These are phyloP conservation scores for Nemania sp. DNA, from an alignment of 2,329 filamentous ascomycete genomes.

Conservation along the genomic window DNA sequence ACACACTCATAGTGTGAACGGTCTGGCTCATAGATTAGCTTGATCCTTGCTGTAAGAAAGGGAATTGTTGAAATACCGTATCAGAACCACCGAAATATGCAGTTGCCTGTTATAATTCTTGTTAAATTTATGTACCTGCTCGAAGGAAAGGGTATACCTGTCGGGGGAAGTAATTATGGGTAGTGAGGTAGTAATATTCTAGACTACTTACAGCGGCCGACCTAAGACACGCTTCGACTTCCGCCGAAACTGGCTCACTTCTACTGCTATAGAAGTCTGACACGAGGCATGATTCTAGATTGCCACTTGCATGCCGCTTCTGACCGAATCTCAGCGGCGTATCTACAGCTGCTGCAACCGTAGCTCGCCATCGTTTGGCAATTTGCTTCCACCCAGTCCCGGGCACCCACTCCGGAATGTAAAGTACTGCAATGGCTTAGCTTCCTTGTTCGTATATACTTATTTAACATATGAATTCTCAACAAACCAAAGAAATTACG, in stretches of 20 bases:
- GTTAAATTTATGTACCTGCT: not conserved
- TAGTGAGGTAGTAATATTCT: not conserved
- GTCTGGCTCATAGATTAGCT: slow-evolving; percentile 38
- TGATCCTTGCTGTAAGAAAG: not conserved
- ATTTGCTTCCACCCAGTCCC: slow-evolving; percentile 34
- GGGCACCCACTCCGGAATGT: slow-evolving; percentile 37
- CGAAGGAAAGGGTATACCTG: not conserved
- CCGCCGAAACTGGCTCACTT: slow-evolving; percentile 4
- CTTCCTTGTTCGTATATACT: not conserved
- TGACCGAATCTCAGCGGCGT: slow-evolving; percentile 32
- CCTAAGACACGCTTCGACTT: slow-evolving; percentile 24
- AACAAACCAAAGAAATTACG: not conserved
- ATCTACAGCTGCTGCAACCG: slow-evolving; percentile 17
- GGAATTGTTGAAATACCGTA: slow-evolving; percentile 27
- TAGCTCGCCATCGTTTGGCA: slow-evolving; percentile 19
- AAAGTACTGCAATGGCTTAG: slow-evolving; percentile 24
- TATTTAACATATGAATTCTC: not conserved
- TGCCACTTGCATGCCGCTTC: slow-evolving; percentile 25
- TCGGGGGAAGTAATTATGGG: not conserved
- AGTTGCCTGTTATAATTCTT: not conserved
- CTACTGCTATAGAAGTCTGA: slow-evolving; percentile 15
- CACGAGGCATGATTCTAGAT: slow-evolving; percentile 23
- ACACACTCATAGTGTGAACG: slow-evolving; percentile 44
- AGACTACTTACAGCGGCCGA: slow-evolving; percentile 23
- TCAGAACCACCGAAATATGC: slow-evolving; percentile 33